Evolutionary conservation across 2,329 filamentous ascomycete genomes (phyloP).

Genomic region (Sarocladium oryzae): DNA sequence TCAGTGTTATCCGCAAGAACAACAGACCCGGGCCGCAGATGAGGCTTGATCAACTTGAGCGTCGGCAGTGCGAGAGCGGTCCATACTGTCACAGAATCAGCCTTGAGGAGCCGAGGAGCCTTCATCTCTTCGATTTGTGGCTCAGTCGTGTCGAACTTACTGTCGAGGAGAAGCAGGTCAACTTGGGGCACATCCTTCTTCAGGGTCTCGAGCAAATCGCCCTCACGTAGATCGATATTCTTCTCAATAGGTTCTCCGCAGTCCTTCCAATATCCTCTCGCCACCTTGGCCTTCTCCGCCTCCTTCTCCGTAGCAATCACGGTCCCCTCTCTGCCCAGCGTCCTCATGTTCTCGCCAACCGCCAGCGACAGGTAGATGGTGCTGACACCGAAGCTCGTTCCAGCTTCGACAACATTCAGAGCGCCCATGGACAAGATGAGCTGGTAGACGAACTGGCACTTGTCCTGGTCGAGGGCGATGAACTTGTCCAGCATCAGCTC

Average conservation of each 20-base stretch:
- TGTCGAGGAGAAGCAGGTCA: conserved; percentile 55
- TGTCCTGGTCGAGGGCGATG: conserved; percentile 52
- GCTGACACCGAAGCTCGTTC: conserved; percentile 55
- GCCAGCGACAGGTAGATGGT: conserved; percentile 58
- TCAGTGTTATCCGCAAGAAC: conserved; percentile 44
- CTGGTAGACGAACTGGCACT: conserved; percentile 50
- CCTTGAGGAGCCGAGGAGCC: background rate
- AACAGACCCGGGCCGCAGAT: conserved; percentile 38
- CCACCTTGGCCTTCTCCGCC: conserved; percentile 41
- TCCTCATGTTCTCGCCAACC: conserved; percentile 38
- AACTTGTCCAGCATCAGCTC: conserved; percentile 47
- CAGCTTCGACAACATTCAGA: conserved; percentile 49
- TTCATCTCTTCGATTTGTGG: background rate
- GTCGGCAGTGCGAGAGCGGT: conserved; percentile 46
- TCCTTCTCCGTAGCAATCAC: conserved; percentile 59
- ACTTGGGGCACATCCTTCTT: conserved; percentile 39
- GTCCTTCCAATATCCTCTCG: conserved; percentile 46
- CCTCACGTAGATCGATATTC: conserved; percentile 50
- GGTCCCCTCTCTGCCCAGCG: conserved; percentile 14
- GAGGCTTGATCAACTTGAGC: conserved; percentile 38
- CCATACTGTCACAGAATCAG: conserved; percentile 38
- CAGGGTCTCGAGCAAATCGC: conserved; percentile 48
- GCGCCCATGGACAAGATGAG: conserved; percentile 42
- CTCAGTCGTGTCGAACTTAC: conserved; percentile 33
- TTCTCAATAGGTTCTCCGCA: conserved; percentile 41